Percentiles rank a stretch among this genome's conserved stretches.
phyloP scores from a whole-genome alignment of 139 green algal genomes.

The Chlorella sp. region DNA sequence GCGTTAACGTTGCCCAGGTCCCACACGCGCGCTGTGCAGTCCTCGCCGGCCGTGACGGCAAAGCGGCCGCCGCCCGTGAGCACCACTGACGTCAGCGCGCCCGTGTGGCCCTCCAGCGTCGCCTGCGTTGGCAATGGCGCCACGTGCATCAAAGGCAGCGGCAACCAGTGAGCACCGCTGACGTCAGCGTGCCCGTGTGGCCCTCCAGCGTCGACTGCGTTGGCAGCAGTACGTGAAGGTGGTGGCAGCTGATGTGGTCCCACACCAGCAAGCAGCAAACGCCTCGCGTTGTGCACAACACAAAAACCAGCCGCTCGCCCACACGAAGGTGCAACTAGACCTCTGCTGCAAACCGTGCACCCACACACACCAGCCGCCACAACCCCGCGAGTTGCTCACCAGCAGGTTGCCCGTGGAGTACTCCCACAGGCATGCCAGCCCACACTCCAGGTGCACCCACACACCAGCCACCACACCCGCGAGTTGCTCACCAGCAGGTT shows the following conservation, averaged over 20 bases:
- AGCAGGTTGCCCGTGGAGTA: slow-evolving; percentile 21
- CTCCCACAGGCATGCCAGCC: slow-evolving; percentile 11
- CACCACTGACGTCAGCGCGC: slow-evolving; percentile 38
- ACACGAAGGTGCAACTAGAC: too few species aligned
- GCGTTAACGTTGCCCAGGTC: slow-evolving; percentile 46
- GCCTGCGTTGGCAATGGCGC: not conserved
- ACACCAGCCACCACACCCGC: too few species aligned
- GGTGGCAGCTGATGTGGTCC: too few species aligned
- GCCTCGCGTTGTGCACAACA: too few species aligned
- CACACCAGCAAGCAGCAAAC: too few species aligned
- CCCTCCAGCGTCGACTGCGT: slow-evolving; percentile 44
- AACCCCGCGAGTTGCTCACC: too few species aligned
- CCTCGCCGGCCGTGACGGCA: slow-evolving; percentile 54
- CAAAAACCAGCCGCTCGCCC: too few species aligned
- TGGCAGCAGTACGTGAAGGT: too few species aligned
- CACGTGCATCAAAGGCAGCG: slow-evolving; percentile 22
- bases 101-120: slow-evolving; percentile 62
- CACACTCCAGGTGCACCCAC: too few species aligned
- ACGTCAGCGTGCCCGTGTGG: slow-evolving; percentile 49
- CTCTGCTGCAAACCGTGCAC: too few species aligned
- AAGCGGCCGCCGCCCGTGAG: slow-evolving; percentile 40
- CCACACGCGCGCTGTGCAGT: slow-evolving; percentile 71
- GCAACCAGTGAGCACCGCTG: slow-evolving; percentile 18
- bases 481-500: slow-evolving; percentile 11
- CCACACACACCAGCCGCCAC: too few species aligned